These are phyloP conservation scores for Asterophora lycoperdoides DNA, from an alignment of 768 basidiomycete species.

Conservation along the genomic window DNA sequence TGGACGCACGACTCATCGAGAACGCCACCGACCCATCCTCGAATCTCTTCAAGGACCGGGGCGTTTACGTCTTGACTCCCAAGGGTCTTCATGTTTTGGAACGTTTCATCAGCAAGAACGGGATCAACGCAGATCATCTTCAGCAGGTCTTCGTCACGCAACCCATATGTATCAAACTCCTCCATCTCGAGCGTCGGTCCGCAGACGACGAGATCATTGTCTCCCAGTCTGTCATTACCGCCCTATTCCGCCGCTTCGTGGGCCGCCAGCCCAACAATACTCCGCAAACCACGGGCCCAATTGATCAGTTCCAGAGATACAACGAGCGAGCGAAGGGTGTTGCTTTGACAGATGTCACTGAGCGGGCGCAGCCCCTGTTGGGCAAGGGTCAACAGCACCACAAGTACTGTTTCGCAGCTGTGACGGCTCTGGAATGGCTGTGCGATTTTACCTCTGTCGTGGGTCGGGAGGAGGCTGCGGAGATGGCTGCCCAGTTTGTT, in stretches of 20 bases:
- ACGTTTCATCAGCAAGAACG: conserved; percentile 99
- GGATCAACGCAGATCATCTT: conserved; percentile 92
- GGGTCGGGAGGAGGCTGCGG: conserved; percentile 93
- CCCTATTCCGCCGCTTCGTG: conserved; percentile 92
- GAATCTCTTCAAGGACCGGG: conserved; percentile 95
- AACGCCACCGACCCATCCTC: conserved; percentile 89
- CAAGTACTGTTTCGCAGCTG: conserved; percentile 80
- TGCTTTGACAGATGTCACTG: conserved; percentile 64
- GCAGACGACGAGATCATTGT: conserved; percentile 97
- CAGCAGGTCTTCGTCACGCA: conserved; percentile 85
- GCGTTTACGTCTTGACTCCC: conserved; percentile 91
- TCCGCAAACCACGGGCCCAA: conserved; percentile 38
- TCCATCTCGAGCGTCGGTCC: conserved; percentile 91
- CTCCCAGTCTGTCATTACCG: conserved; percentile 88
- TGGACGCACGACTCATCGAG: conserved; percentile 97
- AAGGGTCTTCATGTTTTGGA: conserved; percentile 99
- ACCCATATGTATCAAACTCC: conserved; percentile 95
- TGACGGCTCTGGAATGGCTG: conserved; percentile 91
- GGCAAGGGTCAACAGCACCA: conserved; percentile 46
- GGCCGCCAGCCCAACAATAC: conserved; percentile 84
- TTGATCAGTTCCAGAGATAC: conserved; percentile 68
- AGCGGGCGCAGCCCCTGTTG: conserved; percentile 54
- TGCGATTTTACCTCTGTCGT: conserved; percentile 96
- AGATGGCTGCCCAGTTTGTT: conserved; percentile 97
- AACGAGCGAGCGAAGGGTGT: conserved; percentile 77